Evolutionary conservation across 306 rosid genomes (phyloP).

Genomic region (Albizia julibrissin): DNA sequence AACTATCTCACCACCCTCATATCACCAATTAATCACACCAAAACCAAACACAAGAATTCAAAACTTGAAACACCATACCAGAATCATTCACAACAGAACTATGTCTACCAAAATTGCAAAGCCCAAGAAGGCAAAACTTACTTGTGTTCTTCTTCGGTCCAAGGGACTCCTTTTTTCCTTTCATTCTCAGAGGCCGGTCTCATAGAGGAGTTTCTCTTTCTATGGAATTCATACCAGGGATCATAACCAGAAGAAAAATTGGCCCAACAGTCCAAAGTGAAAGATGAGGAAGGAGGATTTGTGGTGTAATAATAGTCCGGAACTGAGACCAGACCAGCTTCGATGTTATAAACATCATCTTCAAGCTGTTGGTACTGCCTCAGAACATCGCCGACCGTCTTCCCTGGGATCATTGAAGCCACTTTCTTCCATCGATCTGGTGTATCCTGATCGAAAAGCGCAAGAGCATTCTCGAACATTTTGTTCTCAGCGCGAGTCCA

Average conservation of each 20-base stretch:
- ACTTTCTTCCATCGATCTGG: constrained; percentile 88
- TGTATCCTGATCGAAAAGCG: constrained; percentile 67
- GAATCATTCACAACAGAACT: not conserved
- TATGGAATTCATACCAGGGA: constrained; percentile 54
- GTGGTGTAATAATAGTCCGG: constrained; percentile 65
- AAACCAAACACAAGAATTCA: not conserved
- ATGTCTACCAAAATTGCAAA: not conserved
- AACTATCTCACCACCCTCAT: not conserved
- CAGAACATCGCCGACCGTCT: constrained; percentile 63
- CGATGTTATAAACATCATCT: constrained; percentile 74
- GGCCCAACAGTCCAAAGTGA: constrained; percentile 81
- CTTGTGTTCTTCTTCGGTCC: constrained; percentile 98
- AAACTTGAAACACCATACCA: not conserved
- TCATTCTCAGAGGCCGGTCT: constrained; percentile 65
- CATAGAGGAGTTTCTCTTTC: constrained; percentile 56
- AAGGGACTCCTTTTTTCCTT: constrained; percentile 89
- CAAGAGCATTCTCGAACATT: constrained; percentile 85
- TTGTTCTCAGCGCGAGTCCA: constrained; percentile 95
- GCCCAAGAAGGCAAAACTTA: constrained; percentile 30
- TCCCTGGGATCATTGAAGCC: constrained; percentile 83
- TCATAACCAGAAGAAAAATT: constrained; percentile 54
- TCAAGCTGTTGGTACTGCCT: constrained; percentile 74
- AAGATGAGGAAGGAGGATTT: constrained; percentile 37
- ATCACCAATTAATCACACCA: not conserved
- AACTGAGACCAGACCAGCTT: constrained; percentile 75